These are phyloP conservation scores for Setaria italica DNA, from an alignment of 202 grass and related monocot genomes.

Conservation along the genomic window DNA sequence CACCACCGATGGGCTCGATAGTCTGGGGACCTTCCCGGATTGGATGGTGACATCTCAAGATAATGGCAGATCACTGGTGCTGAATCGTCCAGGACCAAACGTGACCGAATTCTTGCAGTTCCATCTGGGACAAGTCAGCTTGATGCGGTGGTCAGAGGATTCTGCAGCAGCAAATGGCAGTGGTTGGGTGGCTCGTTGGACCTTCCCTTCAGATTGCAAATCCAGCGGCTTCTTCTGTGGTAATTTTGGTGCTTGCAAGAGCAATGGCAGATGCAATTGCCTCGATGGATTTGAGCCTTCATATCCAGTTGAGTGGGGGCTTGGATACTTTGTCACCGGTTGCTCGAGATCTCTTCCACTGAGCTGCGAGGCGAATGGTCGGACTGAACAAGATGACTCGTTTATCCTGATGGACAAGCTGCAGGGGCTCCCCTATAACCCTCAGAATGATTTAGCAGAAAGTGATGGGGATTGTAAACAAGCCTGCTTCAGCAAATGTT, in stretches of 20 bases:
- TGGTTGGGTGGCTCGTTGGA: conserved; percentile 51
- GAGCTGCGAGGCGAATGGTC: conserved; percentile 40
- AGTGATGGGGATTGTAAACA: conserved; percentile 46
- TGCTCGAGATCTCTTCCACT: conserved; percentile 54
- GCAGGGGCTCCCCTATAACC: conserved; percentile 42
- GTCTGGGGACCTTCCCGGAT: conserved; percentile 51
- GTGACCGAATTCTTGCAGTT: conserved; percentile 50
- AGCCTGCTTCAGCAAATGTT: conserved; percentile 59
- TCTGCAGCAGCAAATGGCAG: conserved; percentile 11
- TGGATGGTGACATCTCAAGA: conserved; percentile 59
- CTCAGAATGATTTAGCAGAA: not conserved
- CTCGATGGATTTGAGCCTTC: conserved; percentile 49
- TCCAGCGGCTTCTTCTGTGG: conserved; percentile 48
- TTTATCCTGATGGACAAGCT: conserved; percentile 42
- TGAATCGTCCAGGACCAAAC: conserved; percentile 14
- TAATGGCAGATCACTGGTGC: conserved; percentile 46
- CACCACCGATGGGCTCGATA: conserved; percentile 29
- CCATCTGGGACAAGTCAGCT: conserved; percentile 38
- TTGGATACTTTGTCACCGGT: conserved; percentile 47
- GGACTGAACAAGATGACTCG: conserved; percentile 44
- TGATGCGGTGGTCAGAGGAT: conserved; percentile 43
- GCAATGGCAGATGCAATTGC: conserved; percentile 39
- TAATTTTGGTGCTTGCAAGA: conserved; percentile 47
- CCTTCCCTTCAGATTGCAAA: conserved; percentile 46
- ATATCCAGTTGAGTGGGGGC: conserved; percentile 31